phyloP scores from a whole-genome alignment of 2,329 filamentous ascomycete species.

The Paraconiothyrium brasiliense region DNA sequence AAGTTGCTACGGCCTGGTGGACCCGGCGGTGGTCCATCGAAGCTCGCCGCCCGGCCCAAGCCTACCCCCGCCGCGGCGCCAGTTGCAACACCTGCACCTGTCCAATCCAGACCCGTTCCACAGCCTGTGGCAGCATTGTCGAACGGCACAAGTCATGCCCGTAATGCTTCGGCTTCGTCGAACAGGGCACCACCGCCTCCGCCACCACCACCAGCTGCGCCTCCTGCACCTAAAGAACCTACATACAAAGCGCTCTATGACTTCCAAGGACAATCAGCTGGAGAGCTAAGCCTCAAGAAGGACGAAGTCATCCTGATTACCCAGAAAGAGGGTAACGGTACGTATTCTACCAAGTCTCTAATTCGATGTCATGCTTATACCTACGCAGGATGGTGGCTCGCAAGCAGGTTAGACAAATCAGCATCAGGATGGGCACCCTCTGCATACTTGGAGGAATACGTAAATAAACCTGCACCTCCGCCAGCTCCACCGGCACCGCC shows the following conservation, averaged over 20 bases:
- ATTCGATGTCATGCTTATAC: slow-evolving; percentile 28
- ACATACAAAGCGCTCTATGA: slow-evolving; percentile 93
- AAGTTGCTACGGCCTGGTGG: slow-evolving; percentile 92
- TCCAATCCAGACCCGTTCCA: slow-evolving; percentile 59
- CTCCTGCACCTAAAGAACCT: slow-evolving; percentile 70
- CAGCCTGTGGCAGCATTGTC: slow-evolving; percentile 64
- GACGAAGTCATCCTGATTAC: slow-evolving; percentile 87
- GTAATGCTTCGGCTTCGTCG: slow-evolving; percentile 53
- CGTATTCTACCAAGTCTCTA: slow-evolving; percentile 43
- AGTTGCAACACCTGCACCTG: slow-evolving; percentile 23
- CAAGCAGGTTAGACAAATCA: slow-evolving; percentile 72
- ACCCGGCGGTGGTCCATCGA: slow-evolving; percentile 82
- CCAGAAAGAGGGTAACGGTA: slow-evolving; percentile 96
- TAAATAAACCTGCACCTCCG: slow-evolving; percentile 63
- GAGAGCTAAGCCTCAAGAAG: slow-evolving; percentile 82
- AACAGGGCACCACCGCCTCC: slow-evolving; percentile 66
- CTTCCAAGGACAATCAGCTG: slow-evolving; percentile 83
- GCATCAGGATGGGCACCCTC: slow-evolving; percentile 94
- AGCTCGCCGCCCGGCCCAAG: slow-evolving; percentile 63
- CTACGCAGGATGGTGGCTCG: slow-evolving; percentile 89
- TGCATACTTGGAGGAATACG: slow-evolving; percentile 90
- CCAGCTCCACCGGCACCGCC: slow-evolving; percentile 58
- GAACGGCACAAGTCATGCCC: slow-evolving; percentile 56
- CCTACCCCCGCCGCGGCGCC: slow-evolving; percentile 41
- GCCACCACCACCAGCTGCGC: slow-evolving; percentile 70